phyloP scores from a whole-genome alignment of 148 eudicot genomes.

The Camellia granthamiana region DNA sequence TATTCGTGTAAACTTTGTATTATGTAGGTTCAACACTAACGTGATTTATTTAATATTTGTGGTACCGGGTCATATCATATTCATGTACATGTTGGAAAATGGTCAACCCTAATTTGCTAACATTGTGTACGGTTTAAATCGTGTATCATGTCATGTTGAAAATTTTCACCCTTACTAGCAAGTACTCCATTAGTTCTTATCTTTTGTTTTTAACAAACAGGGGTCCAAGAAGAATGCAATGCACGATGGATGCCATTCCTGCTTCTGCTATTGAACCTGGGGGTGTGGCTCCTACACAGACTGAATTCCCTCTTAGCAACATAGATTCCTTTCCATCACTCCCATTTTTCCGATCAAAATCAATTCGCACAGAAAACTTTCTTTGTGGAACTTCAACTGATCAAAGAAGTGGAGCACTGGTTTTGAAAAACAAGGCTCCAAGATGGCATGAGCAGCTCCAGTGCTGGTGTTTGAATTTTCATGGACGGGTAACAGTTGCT shows the following conservation, averaged over 20 bases:
- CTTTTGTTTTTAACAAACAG: constrained; percentile 29
- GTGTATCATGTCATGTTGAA: too few species aligned
- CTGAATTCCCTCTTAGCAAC: constrained; percentile 41
- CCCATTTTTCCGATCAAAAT: constrained; percentile 50
- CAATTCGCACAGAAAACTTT: constrained; percentile 35
- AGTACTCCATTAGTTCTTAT: background rate
- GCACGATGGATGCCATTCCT: constrained; percentile 61
- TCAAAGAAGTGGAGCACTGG: constrained; percentile 40
- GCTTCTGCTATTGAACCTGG: constrained; percentile 55
- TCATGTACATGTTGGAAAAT: too few species aligned
- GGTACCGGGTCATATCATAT: too few species aligned
- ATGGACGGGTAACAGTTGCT: constrained; percentile 77
- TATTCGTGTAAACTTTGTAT: too few species aligned
- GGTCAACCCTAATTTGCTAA: too few species aligned
- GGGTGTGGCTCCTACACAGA: constrained; percentile 63
- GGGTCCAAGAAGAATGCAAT: constrained; percentile 81
- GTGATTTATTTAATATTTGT: too few species aligned
- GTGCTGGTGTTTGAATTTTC: constrained; percentile 82
- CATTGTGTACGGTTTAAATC: too few species aligned
- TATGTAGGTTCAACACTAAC: too few species aligned
- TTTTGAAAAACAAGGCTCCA: constrained; percentile 67
- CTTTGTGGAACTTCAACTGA: constrained; percentile 22
- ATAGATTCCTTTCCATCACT: constrained; percentile 38
- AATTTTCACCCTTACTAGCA: background rate
- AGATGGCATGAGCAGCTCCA: constrained; percentile 87